Evolutionary conservation across 768 basidiomycete genomes (phyloP).

Genomic region (Panus rudis): DNA sequence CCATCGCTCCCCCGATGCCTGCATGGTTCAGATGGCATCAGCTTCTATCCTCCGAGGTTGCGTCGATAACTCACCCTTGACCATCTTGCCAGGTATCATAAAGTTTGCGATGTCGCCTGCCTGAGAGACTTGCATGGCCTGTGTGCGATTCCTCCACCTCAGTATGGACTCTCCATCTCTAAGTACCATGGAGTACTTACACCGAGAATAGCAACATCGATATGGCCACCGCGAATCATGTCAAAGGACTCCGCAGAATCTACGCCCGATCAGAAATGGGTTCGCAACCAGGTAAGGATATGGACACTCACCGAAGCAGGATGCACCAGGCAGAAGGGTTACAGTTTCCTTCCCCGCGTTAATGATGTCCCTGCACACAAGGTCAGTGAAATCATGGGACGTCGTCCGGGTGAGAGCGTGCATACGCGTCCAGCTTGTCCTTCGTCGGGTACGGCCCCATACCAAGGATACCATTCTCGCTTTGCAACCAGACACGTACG

Average conservation of each 20-base stretch:
- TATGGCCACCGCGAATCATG: slow-evolving; percentile 97
- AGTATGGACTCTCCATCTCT: slow-evolving; percentile 3
- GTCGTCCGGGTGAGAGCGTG: slow-evolving; percentile 10
- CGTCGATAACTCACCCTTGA: slow-evolving; percentile 48
- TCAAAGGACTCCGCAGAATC: slow-evolving; percentile 92
- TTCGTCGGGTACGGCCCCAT: slow-evolving; percentile 87
- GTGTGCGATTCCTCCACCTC: background rate
- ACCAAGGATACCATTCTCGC: slow-evolving; percentile 85
- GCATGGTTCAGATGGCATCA: slow-evolving; percentile 1
- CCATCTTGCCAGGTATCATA: slow-evolving; percentile 94
- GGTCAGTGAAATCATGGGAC: slow-evolving; percentile 1
- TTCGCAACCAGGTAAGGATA: background rate
- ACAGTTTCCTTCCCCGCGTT: slow-evolving; percentile 96
- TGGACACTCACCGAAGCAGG: slow-evolving; percentile 72
- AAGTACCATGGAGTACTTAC: slow-evolving; percentile 51
- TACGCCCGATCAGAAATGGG: slow-evolving; percentile 19
- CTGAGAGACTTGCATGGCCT: slow-evolving; percentile 95
- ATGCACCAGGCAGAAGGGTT: slow-evolving; percentile 86
- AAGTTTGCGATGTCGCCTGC: slow-evolving; percentile 95
- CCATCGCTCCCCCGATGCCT: slow-evolving; percentile 97
- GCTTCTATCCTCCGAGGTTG: no score
- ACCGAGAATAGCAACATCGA: slow-evolving; percentile 89
- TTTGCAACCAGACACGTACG: slow-evolving; percentile 83
- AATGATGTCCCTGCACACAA: slow-evolving; percentile 63
- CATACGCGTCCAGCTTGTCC: slow-evolving; percentile 75